Conservation (phyloP, 2,329 filamentous ascomycete species). For the Graphilbum fragrans region DNA sequence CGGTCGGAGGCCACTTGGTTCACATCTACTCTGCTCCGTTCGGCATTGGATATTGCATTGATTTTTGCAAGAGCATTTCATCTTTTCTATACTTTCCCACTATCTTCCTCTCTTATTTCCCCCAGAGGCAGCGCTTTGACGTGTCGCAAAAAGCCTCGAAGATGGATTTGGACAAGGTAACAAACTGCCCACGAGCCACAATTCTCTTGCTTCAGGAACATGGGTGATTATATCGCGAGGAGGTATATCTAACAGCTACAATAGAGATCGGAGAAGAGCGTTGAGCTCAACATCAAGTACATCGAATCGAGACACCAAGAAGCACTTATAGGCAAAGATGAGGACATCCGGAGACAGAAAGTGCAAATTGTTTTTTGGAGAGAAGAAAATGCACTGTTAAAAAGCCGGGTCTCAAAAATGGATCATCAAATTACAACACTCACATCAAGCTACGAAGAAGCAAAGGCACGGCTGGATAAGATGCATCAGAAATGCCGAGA, state of each 20-base stretch:
- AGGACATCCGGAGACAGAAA: constrained; percentile 58
- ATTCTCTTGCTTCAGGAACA: too few species aligned
- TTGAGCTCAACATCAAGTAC: constrained; percentile 58
- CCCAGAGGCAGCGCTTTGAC: constrained; percentile 1
- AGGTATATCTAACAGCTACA: not conserved
- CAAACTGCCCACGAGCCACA: constrained; percentile 6
- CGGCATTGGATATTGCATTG: not conserved
- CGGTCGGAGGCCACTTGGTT: too few species aligned
- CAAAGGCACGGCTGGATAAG: constrained; percentile 29
- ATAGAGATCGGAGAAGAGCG: constrained; percentile 33
- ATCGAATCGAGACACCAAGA: constrained; percentile 52
- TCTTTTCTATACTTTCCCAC: not conserved
- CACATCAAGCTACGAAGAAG: constrained; percentile 24
- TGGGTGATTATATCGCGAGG: too few species aligned
- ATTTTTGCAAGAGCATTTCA: too few species aligned
- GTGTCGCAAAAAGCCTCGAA: constrained; percentile 9
- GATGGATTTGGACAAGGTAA: constrained; percentile 25
- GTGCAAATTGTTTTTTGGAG: constrained; percentile 60
- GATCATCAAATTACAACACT: constrained; percentile 45
- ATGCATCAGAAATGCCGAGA: constrained; percentile 27
- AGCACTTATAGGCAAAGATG: constrained; percentile 59
- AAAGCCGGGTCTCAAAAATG: constrained; percentile 47
- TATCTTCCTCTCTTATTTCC: not conserved
- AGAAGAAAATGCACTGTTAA: constrained; percentile 60
- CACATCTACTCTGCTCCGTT: too few species aligned